phyloP scores from a whole-genome alignment of 2,329 filamentous ascomycete species.

The Botrytis sinoallii region DNA sequence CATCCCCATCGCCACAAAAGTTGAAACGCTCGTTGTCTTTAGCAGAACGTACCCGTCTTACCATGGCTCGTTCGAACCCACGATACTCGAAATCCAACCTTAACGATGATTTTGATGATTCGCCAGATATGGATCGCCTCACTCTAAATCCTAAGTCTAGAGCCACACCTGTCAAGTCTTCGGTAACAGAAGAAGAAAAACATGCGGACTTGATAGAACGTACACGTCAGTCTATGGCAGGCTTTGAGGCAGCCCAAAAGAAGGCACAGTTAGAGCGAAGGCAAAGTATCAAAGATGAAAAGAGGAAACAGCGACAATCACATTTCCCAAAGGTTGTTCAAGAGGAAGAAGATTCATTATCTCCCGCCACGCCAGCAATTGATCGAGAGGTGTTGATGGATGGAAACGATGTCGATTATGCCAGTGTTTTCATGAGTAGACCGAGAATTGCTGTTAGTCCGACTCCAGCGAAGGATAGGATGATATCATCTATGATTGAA shows the following conservation, averaged over 20 bases:
- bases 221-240: slow-evolving; percentile 60
- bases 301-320: slow-evolving; percentile 45
- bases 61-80: slow-evolving; percentile 62
- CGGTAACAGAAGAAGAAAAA: slow-evolving; percentile 23
- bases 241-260: slow-evolving; percentile 58
- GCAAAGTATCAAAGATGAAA: slow-evolving; percentile 44
- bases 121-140: slow-evolving; percentile 32
- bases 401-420: slow-evolving; percentile 58
- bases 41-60: slow-evolving; percentile 75
- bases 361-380: slow-evolving; percentile 29
- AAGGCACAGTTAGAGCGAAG: slow-evolving; percentile 58
- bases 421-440: slow-evolving; percentile 79
- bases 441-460: slow-evolving; percentile 79
- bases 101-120: slow-evolving; percentile 34
- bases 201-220: slow-evolving; percentile 48
- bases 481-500: slow-evolving; percentile 6
- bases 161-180: slow-evolving; percentile 21
- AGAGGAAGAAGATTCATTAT: slow-evolving; percentile 44
- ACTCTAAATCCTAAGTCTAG: slow-evolving; percentile 29
- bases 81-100: slow-evolving; percentile 31
- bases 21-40: slow-evolving; percentile 59
- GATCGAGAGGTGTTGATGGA: slow-evolving; percentile 51
- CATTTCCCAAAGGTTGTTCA: slow-evolving; percentile 44
- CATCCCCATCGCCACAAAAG: slow-evolving; percentile 57
- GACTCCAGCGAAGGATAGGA: slow-evolving; percentile 16